phyloP scores from a whole-genome alignment of 2,329 filamentous ascomycete genomes.

The Colletotrichum godetiae region DNA sequence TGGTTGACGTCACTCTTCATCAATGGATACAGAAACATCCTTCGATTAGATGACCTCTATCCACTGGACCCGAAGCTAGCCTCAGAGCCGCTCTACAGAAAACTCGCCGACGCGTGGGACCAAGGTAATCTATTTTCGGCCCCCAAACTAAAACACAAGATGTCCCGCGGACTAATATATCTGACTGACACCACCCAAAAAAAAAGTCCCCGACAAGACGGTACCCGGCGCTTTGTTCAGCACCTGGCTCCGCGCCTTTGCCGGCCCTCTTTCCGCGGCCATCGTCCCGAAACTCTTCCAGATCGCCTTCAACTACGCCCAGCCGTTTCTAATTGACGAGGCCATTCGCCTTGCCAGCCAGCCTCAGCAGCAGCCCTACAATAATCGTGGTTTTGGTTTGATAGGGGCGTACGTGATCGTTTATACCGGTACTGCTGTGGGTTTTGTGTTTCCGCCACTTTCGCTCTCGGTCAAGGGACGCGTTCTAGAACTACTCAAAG shows the following conservation, averaged over 20 bases:
- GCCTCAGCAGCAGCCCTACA: conserved; percentile 36
- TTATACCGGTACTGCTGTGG: conserved; percentile 41
- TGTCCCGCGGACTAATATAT: conserved; percentile 25
- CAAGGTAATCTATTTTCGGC: conserved; percentile 29
- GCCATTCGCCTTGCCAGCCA: conserved; percentile 36
- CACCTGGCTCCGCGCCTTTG: conserved; percentile 32
- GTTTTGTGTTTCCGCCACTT: neutral
- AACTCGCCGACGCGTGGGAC: conserved; percentile 37
- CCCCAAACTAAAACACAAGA: neutral
- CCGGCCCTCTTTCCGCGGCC: conserved; percentile 17
- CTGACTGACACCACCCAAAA: neutral
- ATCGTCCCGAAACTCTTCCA: conserved; percentile 36
- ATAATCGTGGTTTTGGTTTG: conserved; percentile 41
- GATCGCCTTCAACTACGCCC: conserved; percentile 42
- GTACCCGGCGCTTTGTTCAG: conserved; percentile 32
- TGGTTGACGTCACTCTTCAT: conserved; percentile 65
- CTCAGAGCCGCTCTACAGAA: conserved; percentile 33
- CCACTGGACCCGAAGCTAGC: conserved; percentile 38
- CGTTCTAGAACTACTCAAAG: neutral
- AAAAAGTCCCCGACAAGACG: conserved; percentile 37
- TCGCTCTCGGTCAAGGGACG: neutral
- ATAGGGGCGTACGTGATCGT: conserved; percentile 43
- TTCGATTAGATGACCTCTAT: conserved; percentile 51
- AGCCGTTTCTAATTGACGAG: conserved; percentile 41
- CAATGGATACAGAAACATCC: conserved; percentile 55